Evolutionary conservation across 192 early-diverging fungal genomes (phyloP).

Genomic region (Physocladia obscura): DNA sequence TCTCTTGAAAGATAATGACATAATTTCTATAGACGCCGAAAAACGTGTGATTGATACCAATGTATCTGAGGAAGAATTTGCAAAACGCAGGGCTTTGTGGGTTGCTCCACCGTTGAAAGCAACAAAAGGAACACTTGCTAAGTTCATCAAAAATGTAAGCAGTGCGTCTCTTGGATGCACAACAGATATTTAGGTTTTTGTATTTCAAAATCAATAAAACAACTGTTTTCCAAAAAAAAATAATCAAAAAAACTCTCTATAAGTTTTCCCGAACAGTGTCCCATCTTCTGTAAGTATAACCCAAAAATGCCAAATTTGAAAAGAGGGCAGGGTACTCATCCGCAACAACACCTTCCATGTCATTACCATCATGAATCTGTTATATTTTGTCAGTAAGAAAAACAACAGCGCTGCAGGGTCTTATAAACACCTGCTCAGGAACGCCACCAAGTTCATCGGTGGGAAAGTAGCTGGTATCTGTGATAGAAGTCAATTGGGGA

Average conservation of each 20-base stretch:
- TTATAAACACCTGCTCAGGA: conserved; percentile 36
- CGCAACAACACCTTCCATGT: conserved; percentile 73
- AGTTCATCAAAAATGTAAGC: conserved; percentile 76
- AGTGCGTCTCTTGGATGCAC: conserved; percentile 49
- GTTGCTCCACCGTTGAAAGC: conserved; percentile 84
- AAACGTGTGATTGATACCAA: conserved; percentile 74
- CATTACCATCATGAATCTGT: conserved; percentile 69
- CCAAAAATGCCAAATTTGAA: conserved; percentile 96
- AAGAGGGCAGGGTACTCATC: conserved; percentile 51
- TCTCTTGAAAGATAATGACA: conserved; percentile 85
- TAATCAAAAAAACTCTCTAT: conserved; percentile 20
- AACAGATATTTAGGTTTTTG: conserved; percentile 35
- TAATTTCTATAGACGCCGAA: conserved; percentile 84
- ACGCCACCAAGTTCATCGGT: conserved; percentile 78
- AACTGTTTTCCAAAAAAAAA: background rate
- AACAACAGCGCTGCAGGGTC: no score
- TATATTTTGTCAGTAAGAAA: conserved; percentile 75
- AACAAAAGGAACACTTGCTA: conserved; percentile 82
- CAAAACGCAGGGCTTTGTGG: conserved; percentile 69
- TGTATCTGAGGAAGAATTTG: conserved; percentile 76
- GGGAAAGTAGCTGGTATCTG: conserved; percentile 98
- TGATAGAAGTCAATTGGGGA: conserved; percentile 87
- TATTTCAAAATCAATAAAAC: background rate
- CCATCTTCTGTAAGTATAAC: conserved; percentile 96
- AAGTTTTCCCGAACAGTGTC: conserved; percentile 56